Base-by-base conservation (phyloP, 495 filamentous ascomycete genomes). In the Daldinia concentrica region DNA sequence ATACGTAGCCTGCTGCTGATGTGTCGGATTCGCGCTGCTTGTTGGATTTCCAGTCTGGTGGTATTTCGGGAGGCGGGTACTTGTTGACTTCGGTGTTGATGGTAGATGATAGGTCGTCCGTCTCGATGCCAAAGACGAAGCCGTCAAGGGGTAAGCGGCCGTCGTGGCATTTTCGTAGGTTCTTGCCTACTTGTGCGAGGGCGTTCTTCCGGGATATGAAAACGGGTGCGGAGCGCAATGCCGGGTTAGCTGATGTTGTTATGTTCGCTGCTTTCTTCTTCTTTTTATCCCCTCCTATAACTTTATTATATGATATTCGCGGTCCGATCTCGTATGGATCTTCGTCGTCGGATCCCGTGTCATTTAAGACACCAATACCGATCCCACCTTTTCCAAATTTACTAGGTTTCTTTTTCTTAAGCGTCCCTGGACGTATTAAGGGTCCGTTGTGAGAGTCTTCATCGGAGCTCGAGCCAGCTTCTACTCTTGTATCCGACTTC, bases 301-400 rank as follows among this genome's bases (percentile, higher is more conserved):
- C 86, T 54, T 89, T 85, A 72, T 93, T 97, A 78, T 97, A 97
- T n/a, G 91, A 92, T 76, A 97, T 94, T 74, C 89, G 89, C 7
- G 95, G 95, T 0, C 95, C 94, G 22, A 98, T 87, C 51, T 92
- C 92, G 80, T 98, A 98, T 0, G 92, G 92, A 74, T 98, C 96
- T 75, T 98, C 95, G 62, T 98, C 94, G 73, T 98, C 95, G n/a
- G 95, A 98, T 3, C 93, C 95, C 17, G 90, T 97, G 66, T 98
- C 95, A 74, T 98, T 99, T 58, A 99, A 79, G 22, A 98, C 82
- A 3, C 95, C 95, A 14, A 96, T 91, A 0, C 95, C 95, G 54
- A 99, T 93, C 0, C 90, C 92, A 54, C 90, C 87, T 30, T 86
- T 86, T 6, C 73, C 79, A 17, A 77, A 74, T 68, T 85, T 77